phyloP scores from a whole-genome alignment of 2,329 filamentous ascomycete species.

The Ophiostoma perfectum region DNA sequence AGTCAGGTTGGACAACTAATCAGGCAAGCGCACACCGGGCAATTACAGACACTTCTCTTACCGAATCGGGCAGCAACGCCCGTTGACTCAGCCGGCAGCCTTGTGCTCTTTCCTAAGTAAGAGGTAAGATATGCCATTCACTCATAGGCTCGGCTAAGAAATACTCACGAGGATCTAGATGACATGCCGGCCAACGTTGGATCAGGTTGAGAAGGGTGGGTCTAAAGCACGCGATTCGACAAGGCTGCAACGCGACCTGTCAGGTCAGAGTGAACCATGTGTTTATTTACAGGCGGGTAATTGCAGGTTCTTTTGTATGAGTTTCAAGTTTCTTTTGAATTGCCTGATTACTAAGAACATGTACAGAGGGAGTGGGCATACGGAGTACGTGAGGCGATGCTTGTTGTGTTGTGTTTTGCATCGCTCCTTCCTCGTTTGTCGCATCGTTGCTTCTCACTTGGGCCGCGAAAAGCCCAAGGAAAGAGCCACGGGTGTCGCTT shows the following conservation, averaged over 20 bases:
- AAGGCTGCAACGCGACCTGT: conserved; percentile 20
- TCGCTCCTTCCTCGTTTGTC: background rate
- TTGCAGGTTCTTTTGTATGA: background rate
- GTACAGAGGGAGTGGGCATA: too few relatives aligned
- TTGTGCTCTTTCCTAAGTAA: conserved; percentile 4
- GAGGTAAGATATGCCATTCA: too few relatives aligned
- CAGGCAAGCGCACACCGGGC: background rate
- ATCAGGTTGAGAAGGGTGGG: conserved; percentile 13
- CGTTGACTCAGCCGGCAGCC: conserved; percentile 21
- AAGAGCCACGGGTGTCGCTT: background rate
- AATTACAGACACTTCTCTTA: background rate
- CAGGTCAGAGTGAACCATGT: background rate
- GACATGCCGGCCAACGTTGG: background rate
- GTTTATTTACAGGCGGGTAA: background rate
- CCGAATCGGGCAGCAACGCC: conserved; percentile 4
- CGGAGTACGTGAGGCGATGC: background rate
- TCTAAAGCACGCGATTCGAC: conserved; percentile 16
- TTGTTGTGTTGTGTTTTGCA: background rate
- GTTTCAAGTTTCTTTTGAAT: too few relatives aligned
- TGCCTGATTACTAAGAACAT: too few relatives aligned
- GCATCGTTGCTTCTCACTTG: background rate
- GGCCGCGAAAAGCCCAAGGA: background rate
- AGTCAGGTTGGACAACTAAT: background rate
- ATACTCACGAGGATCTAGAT: background rate
- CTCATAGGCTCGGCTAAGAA: too few relatives aligned